Conservation (phyloP, 495 filamentous ascomycete genomes). For the Sabuloglossum arenarium region DNA sequence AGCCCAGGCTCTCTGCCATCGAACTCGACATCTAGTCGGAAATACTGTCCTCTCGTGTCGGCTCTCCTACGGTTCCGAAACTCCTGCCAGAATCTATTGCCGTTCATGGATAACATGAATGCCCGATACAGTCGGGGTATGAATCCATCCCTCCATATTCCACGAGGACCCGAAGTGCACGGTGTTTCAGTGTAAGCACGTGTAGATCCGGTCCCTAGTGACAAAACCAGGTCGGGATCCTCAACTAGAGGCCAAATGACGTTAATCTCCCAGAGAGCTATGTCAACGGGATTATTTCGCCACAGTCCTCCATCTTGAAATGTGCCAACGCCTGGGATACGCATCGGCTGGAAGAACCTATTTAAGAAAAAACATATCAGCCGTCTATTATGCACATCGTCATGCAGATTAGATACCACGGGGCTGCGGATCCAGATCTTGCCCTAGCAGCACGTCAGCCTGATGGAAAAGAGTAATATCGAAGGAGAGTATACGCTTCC, state of each 20-base stretch:
- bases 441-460: conserved; percentile 5
- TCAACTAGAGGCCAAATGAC: neutral
- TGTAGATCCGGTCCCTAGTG: neutral
- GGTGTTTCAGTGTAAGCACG: neutral
- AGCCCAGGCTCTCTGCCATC: conserved; percentile 7
- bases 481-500: conserved; percentile 7
- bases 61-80: neutral
- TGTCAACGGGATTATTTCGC: conserved; percentile 16
- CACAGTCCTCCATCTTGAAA: conserved; percentile 21
- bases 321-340: conserved; percentile 14
- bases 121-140: neutral
- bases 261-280: conserved; percentile 14
- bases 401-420: conserved; percentile 6
- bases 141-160: neutral
- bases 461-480: neutral
- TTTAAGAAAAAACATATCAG: neutral
- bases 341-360: conserved; percentile 12
- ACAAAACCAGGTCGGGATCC: neutral
- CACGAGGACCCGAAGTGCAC: neutral
- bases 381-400: neutral
- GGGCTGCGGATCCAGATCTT: conserved; percentile 9
- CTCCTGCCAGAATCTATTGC: neutral
- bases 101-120: neutral
- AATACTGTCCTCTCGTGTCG: neutral
- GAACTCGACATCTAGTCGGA: neutral